Percentiles rank a stretch among this genome's conserved stretches.
These are phyloP conservation scores for Stephania yunnanensis DNA, from an alignment of 164 flowering plant species.

Conservation along the genomic window DNA sequence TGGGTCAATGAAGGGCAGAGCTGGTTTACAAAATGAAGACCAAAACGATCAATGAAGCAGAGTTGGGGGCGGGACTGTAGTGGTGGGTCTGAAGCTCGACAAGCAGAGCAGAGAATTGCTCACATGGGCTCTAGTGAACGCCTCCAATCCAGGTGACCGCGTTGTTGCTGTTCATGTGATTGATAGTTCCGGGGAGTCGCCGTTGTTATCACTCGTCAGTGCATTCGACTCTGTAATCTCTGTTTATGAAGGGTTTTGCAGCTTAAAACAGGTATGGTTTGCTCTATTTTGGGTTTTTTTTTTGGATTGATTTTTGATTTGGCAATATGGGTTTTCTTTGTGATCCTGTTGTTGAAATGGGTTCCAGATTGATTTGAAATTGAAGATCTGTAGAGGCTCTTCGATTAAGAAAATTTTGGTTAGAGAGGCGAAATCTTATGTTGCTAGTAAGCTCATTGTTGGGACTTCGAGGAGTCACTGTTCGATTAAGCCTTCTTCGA, in stretches of 20 bases:
- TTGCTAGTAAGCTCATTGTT: slow-evolving; percentile 55
- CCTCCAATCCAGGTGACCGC: slow-evolving; percentile 72
- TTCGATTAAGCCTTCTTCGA: slow-evolving; percentile 33
- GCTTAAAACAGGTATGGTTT: slow-evolving; percentile 70
- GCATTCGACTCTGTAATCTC: slow-evolving; percentile 82
- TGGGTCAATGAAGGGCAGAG: background rate
- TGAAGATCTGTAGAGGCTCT: slow-evolving; percentile 79
- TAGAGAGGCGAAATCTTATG: slow-evolving; percentile 53
- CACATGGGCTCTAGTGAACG: slow-evolving; percentile 90
- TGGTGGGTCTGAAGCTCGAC: slow-evolving; percentile 84
- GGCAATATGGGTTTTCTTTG: background rate
- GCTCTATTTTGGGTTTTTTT: background rate
- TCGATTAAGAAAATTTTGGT: slow-evolving; percentile 57
- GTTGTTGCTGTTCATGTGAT: slow-evolving; percentile 86
- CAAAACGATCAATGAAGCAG: slow-evolving; percentile 9
- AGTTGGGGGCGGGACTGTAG: slow-evolving; percentile 47
- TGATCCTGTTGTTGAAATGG: background rate
- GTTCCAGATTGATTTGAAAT: slow-evolving; percentile 80
- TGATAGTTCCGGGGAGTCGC: slow-evolving; percentile 39
- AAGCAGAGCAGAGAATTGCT: slow-evolving; percentile 66
- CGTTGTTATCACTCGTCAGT: slow-evolving; percentile 68
- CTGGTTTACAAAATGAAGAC: background rate
- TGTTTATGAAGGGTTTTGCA: slow-evolving; percentile 96
- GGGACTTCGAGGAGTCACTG: slow-evolving; percentile 50
- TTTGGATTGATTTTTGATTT: background rate